Evolutionary conservation across 2,329 filamentous ascomycete genomes (phyloP).

Genomic region (Penicillium sp.): DNA sequence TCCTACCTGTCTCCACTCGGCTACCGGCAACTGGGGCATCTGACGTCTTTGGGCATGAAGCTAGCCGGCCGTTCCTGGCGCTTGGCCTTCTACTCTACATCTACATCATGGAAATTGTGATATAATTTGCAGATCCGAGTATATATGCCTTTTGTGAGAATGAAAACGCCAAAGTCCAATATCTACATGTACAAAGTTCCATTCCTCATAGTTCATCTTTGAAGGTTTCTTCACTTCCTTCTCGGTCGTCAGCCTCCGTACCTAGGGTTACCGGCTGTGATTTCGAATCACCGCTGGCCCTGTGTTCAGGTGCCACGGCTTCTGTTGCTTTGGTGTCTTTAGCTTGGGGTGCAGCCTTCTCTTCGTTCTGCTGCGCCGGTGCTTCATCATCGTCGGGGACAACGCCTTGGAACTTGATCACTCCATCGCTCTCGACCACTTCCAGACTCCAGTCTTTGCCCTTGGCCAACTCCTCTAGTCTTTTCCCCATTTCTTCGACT

Average conservation of each 20-base stretch:
- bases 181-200: constrained; percentile 14
- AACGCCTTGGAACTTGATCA: constrained; percentile 67
- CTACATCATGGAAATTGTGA: background rate
- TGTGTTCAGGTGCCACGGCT: constrained; percentile 18
- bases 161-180: constrained; percentile 8
- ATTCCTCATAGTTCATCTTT: constrained; percentile 37
- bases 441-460: constrained; percentile 77
- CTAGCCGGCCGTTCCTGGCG: constrained; percentile 17
- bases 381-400: constrained; percentile 58
- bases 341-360: constrained; percentile 13
- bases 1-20: constrained; percentile 13
- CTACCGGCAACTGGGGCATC: constrained; percentile 18
- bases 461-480: constrained; percentile 67
- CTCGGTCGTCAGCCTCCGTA: constrained; percentile 6
- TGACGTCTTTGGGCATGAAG: constrained; percentile 25
- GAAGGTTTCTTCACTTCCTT: constrained; percentile 41
- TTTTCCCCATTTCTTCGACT: constrained; percentile 66
- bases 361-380: constrained; percentile 1
- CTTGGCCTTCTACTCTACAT: background rate
- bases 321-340: constrained; percentile 24
- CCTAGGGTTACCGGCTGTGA: background rate
- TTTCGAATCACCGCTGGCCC: constrained; percentile 6
- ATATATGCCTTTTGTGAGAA: background rate
- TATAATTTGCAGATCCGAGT: background rate
- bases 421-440: constrained; percentile 66